Base-by-base conservation (phyloP, 345 rosid species). In the Conringia planisiliqua region DNA sequence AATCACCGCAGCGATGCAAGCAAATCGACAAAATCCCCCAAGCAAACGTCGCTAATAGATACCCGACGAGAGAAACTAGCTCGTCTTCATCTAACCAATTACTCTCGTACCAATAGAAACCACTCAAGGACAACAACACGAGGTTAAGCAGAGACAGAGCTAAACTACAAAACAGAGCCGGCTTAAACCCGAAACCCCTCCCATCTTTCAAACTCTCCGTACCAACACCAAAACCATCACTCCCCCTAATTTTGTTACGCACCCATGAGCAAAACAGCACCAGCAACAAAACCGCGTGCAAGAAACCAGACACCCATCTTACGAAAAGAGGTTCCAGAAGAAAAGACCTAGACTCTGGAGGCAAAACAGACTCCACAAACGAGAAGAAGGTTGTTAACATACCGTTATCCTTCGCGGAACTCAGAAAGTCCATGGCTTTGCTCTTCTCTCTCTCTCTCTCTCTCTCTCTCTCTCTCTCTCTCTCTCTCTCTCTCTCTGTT, bases 101-200 rank as follows among this genome's bases (percentile, higher is more conserved):
- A 78, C 83, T 85, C 62, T 62, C 77, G 76, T 83, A 82, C 97
- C 93, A 84, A 63, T 76, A 85, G 58, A 90, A 88, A 75, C 90
- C 88, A 71, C 85, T 87, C 59, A 86, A 57, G 14, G 78, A 77
- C 73, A 88, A 80, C 32, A 83, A 71, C 27, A 79, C 76, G 29
- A 89, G 71, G 74, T 83, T 86, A 66, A 87, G 82, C 58, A 80
- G 60, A 10, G 91, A 85, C 64, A 90, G 73, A 43, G 86, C 83
- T 16, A 83, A 60, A 57, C 87, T 85, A 77, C 82, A 85, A 51
- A 84, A 66, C 71, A 89, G 29, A 74, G 81, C 83, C 67, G 47
- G 78, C 78, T 82, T 88, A 73, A 70, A 67, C 78, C 74, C 78
- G 35, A 66, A 65, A 55, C 26, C 62, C 38, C 72, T 74, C 52